Conservation (phyloP, 345 rosid genomes). For the Pistacia integerrima region DNA sequence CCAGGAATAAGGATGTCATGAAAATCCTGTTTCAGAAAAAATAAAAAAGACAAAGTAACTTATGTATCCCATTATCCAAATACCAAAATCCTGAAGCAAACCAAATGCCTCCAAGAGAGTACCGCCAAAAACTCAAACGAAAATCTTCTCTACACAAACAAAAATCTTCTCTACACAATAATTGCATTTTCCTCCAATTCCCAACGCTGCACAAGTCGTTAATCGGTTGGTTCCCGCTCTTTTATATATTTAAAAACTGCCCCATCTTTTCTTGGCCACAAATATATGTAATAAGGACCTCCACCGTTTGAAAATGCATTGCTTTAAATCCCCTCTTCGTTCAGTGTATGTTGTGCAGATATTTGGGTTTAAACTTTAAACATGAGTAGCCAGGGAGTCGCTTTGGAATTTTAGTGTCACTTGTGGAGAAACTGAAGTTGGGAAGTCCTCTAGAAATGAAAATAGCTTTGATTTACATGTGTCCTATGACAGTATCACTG, state of each 20-base stretch:
- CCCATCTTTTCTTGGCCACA: not conserved
- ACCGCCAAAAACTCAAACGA: too few relatives aligned
- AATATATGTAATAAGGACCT: not conserved
- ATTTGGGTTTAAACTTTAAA: not conserved
- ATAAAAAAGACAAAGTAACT: too few relatives aligned
- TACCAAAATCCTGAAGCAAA: too few relatives aligned
- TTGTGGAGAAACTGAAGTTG: not conserved
- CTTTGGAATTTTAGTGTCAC: not conserved
- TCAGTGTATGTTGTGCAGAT: not conserved
- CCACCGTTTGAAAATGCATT: not conserved
- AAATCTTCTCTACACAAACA: too few relatives aligned
- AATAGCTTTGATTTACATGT: not conserved
- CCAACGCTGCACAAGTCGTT: not conserved
- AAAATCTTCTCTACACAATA: too few relatives aligned
- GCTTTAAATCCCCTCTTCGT: not conserved
- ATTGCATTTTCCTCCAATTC: not conserved
- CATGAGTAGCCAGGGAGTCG: not conserved
- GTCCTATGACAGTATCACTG: not conserved
- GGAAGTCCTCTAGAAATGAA: not conserved
- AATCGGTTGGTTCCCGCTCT: constrained; percentile 2
- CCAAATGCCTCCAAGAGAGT: too few relatives aligned
- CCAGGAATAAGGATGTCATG: too few relatives aligned
- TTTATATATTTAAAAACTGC: not conserved
- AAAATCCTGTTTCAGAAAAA: too few relatives aligned
- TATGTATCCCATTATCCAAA: not conserved